These are phyloP conservation scores for Elaphomyces granulatus DNA, from an alignment of 495 filamentous ascomycete species.

Conservation along the genomic window DNA sequence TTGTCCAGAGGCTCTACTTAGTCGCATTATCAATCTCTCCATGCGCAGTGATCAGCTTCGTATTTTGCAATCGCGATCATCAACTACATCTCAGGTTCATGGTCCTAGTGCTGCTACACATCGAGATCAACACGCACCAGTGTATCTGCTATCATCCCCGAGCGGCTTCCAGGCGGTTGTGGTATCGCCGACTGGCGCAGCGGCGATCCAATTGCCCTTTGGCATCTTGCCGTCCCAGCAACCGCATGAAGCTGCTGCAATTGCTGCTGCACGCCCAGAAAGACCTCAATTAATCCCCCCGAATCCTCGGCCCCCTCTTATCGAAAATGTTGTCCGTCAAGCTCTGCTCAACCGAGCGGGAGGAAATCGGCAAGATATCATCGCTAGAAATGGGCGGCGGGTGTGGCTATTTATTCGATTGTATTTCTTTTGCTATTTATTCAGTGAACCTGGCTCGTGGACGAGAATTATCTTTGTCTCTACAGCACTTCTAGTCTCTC, in stretches of 20 bases:
- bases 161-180: constrained; percentile 44
- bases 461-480: constrained; percentile 50
- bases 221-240: neutral
- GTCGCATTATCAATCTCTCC: constrained; percentile 17
- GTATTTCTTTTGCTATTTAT: constrained; percentile 63
- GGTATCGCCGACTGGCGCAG: constrained; percentile 25
- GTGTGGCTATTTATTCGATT: constrained; percentile 71
- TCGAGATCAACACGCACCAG: constrained; percentile 13
- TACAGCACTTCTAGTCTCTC: constrained; percentile 41
- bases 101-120: neutral
- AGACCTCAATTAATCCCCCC: neutral
- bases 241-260: neutral
- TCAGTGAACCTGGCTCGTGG: constrained; percentile 60
- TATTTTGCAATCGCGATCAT: constrained; percentile 7
- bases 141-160: constrained; percentile 49
- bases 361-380: constrained; percentile 26
- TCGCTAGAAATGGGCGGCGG: constrained; percentile 40
- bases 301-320: constrained; percentile 16
- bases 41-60: constrained; percentile 19
- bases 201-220: constrained; percentile 21
- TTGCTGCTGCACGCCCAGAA: constrained; percentile 6
- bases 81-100: constrained; percentile 4
- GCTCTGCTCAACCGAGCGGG: constrained; percentile 25
- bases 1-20: constrained; percentile 15
- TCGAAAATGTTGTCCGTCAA: constrained; percentile 26